Conservation (phyloP, 495 filamentous ascomycete genomes). For the Bombardia bombarda region DNA sequence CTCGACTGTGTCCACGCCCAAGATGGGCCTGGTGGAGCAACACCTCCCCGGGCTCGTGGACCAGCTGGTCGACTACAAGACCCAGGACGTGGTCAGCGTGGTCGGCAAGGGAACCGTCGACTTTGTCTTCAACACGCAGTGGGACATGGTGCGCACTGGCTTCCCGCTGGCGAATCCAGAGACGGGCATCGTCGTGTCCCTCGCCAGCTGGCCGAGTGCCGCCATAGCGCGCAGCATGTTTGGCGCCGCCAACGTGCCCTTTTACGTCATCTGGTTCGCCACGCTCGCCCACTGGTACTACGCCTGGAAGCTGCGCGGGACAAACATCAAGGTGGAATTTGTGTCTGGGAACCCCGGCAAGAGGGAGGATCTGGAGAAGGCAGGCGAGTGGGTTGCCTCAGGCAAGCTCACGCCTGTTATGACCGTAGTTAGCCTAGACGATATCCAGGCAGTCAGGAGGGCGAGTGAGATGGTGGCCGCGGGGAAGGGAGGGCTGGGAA, state of each 20-base stretch:
- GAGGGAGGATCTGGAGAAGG: slow-evolving; percentile 33
- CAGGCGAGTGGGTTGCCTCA: slow-evolving; percentile 34
- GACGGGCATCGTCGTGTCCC: slow-evolving; percentile 32
- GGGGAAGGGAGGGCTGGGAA: slow-evolving; percentile 48
- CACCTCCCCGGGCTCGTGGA: slow-evolving; percentile 26
- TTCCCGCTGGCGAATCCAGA: slow-evolving; percentile 32
- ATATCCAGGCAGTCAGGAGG: slow-evolving; percentile 36
- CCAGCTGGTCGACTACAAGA: slow-evolving; percentile 44
- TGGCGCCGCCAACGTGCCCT: slow-evolving; percentile 23
- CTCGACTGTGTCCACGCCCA: slow-evolving; percentile 44
- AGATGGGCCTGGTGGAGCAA: slow-evolving; percentile 38
- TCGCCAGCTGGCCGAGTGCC: slow-evolving; percentile 30
- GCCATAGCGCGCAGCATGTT: slow-evolving; percentile 26
- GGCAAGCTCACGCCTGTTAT: slow-evolving; percentile 39
- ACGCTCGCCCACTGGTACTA: slow-evolving; percentile 31
- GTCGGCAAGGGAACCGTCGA: slow-evolving; percentile 41
- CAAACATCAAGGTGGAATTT: slow-evolving; percentile 29
- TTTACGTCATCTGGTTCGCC: slow-evolving; percentile 22
- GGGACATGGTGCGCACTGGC: slow-evolving; percentile 17
- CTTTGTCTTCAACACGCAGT: slow-evolving; percentile 46
- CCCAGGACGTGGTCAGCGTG: slow-evolving; percentile 26
- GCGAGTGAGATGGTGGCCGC: slow-evolving; percentile 40
- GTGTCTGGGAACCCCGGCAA: slow-evolving; percentile 27
- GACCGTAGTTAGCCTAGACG: slow-evolving; percentile 31
- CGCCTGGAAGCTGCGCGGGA: slow-evolving; percentile 26